phyloP scores from a whole-genome alignment of 192 early-diverging fungal species.

The Coemansia sp. region DNA sequence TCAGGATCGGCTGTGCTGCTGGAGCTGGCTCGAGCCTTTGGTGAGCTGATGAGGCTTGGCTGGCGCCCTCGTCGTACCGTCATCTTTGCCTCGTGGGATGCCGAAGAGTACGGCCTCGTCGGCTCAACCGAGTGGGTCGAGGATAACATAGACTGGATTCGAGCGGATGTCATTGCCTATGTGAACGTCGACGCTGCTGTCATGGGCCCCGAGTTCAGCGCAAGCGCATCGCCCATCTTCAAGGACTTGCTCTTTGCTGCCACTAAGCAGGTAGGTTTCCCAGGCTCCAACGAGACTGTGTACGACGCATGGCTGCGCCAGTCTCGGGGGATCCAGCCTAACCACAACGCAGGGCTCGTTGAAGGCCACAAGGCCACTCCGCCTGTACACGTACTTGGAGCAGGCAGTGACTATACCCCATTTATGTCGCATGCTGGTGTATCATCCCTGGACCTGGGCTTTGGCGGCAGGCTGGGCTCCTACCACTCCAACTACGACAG shows the following conservation, averaged over 20 bases:
- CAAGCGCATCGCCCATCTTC: slow-evolving; percentile 53
- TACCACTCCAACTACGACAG: slow-evolving; percentile 72
- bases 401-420: slow-evolving; percentile 58
- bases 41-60: slow-evolving; percentile 55
- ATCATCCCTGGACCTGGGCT: slow-evolving; percentile 56
- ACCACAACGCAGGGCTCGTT: background rate
- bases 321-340: background rate
- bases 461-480: slow-evolving; percentile 53
- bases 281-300: slow-evolving; percentile 44
- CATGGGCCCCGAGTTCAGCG: slow-evolving; percentile 48
- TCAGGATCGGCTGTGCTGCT: slow-evolving; percentile 61
- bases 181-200: slow-evolving; percentile 61
- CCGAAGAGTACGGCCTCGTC: slow-evolving; percentile 61
- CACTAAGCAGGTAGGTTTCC: slow-evolving; percentile 50
- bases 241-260: slow-evolving; percentile 49
- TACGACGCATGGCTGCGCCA: slow-evolving; percentile 56
- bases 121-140: slow-evolving; percentile 71
- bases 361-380: slow-evolving; percentile 5
- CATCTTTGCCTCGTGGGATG: slow-evolving; percentile 64
- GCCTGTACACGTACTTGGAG: slow-evolving; percentile 35
- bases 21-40: slow-evolving; percentile 55
- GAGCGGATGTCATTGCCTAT: slow-evolving; percentile 54
- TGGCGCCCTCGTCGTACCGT: slow-evolving; percentile 65
- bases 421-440: slow-evolving; percentile 67
- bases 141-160: slow-evolving; percentile 55